These are phyloP conservation scores for Phoma sp. DNA, from an alignment of 2,329 filamentous ascomycete species.

Conservation along the genomic window DNA sequence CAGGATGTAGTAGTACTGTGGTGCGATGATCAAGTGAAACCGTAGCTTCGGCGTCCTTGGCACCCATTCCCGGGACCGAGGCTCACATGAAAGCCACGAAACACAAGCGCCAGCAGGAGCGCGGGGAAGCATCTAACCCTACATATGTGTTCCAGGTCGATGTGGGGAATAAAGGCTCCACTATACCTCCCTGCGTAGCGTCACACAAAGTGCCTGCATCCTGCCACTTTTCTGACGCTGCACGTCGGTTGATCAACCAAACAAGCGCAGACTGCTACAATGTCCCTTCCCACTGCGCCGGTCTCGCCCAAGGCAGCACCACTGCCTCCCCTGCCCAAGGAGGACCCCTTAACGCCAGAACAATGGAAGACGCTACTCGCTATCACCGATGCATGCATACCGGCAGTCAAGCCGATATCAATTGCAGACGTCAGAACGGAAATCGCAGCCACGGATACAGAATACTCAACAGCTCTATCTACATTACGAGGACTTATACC, in stretches of 20 bases:
- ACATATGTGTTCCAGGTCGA: background rate
- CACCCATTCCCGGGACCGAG: background rate
- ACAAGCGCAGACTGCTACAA: background rate
- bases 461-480: constrained; percentile 58
- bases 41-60: constrained; percentile 12
- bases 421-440: constrained; percentile 49
- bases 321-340: constrained; percentile 56
- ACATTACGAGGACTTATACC: constrained; percentile 39
- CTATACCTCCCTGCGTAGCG: constrained; percentile 4
- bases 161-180: constrained; percentile 12
- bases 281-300: constrained; percentile 34
- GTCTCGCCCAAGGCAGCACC: constrained; percentile 51
- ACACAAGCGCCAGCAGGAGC: background rate
- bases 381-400: constrained; percentile 65
- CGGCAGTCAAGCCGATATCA: constrained; percentile 60
- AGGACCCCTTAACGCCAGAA: constrained; percentile 58
- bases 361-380: constrained; percentile 68
- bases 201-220: background rate
- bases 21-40: background rate
- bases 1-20: too few relatives aligned
- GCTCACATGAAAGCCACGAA: constrained; percentile 1
- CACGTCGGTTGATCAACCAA: background rate
- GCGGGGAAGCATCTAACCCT: constrained; percentile 9
- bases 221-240: background rate
- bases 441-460: constrained; percentile 58